These are phyloP conservation scores for Tuber umbilicatum DNA, from an alignment of 495 filamentous ascomycete genomes.

Conservation along the genomic window DNA sequence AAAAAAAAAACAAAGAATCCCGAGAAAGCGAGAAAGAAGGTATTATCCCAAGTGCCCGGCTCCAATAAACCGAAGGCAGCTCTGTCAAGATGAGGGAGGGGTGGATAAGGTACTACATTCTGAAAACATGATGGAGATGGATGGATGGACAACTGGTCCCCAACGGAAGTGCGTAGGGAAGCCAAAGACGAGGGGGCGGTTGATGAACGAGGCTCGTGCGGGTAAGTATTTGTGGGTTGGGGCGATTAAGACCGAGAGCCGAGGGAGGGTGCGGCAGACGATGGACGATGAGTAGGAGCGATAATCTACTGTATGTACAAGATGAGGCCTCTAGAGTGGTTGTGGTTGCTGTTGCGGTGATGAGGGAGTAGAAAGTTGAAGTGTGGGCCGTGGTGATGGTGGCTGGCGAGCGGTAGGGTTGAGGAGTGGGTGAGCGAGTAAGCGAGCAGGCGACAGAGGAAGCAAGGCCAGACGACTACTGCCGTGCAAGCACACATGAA, in stretches of 20 bases:
- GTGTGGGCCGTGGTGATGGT: not conserved
- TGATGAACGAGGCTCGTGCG: conserved; percentile 3
- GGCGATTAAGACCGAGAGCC: not conserved
- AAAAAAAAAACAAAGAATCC: not conserved
- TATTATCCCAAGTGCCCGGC: not conserved
- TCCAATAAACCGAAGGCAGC: conserved; percentile 12
- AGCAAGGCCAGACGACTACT: not conserved
- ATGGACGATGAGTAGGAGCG: conserved; percentile 20
- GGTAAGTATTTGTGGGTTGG: not conserved
- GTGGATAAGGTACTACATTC: conserved; percentile 66
- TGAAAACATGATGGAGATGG: conserved; percentile 70
- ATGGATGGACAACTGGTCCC: conserved; percentile 32
- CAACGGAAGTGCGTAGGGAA: conserved; percentile 25
- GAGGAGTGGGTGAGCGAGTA: not conserved
- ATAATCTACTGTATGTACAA: conserved; percentile 6
- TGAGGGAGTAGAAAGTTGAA: not conserved
- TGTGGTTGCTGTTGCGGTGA: conserved; percentile 13
- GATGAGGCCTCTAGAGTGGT: conserved; percentile 21
- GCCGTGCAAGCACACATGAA: not conserved
- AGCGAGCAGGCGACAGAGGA: not conserved
- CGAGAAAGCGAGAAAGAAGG: conserved; percentile 3
- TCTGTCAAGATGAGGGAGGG: conserved; percentile 28
- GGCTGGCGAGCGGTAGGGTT: not conserved
- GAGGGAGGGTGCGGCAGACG: not conserved
- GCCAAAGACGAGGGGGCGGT: conserved; percentile 2